Base-by-base conservation (phyloP, 768 basidiomycete species). In the Cubamyces lactineus region DNA sequence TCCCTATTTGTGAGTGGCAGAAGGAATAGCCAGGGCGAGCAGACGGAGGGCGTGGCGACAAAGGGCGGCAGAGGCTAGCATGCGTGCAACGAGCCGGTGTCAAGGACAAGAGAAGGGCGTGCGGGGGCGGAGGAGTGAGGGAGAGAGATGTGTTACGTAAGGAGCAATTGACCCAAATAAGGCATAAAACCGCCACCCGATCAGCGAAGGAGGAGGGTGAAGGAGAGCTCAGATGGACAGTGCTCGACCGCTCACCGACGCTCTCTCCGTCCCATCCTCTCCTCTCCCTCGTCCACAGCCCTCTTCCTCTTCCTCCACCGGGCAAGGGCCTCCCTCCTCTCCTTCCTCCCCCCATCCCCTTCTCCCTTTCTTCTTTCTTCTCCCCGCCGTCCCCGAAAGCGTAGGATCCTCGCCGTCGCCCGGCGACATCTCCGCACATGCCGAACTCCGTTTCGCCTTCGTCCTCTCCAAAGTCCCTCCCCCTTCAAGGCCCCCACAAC, bases 391-490 rank as follows among this genome's bases (percentile, higher is more conserved):
- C 48, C 34, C 34, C 34, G 34, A 34, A 11, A 34, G 5, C 34
- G 34, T 9, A 34, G 48, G 23, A 66, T 55, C 47, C 57, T 65
- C 24, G 53, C 61, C 40, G 48, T 49, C 34, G 49, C 39, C 28
- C 49, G 17, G 17, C 54, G 51, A 26, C 57, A 41, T 9, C 56
- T 61, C 48, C 66, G 67, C 30, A 45, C 59, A 51, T 72, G 66
- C 62, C 66, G 43, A 66, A 26, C 40, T 19, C 61, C 12, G 62
- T 42, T 62, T 67, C 70, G 59, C 66, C 56, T 34, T 48, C 54
- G 43, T 62, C 69, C 67, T 39, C 52, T 42, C 28, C 67, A 56
- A 47, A 63, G 59, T 56, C 66, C 66, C 66, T 66, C 67, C 69
- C 57, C 68, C 66, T 62, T 30, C 57, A 66, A 64, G 67, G 62